A percentile compares a stretch with the other conserved stretches of the same genome.
These are phyloP conservation scores for Chenopodium quinoa DNA, from an alignment of 148 eudicot species.

Conservation along the genomic window DNA sequence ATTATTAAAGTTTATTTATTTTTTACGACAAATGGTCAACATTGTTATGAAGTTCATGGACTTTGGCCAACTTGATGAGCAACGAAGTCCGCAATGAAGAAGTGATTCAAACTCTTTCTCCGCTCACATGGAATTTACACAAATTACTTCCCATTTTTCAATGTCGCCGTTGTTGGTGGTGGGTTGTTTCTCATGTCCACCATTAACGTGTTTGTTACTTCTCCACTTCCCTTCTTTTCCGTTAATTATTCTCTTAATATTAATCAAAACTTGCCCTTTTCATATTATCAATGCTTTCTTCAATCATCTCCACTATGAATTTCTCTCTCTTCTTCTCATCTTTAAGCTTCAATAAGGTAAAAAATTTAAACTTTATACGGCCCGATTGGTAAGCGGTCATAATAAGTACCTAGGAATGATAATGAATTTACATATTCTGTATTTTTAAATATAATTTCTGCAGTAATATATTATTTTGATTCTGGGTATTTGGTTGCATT, in stretches of 20 bases:
- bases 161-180: slow-evolving; percentile 20
- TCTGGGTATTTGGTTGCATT: slow-evolving; percentile 7
- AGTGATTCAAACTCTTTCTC: background rate
- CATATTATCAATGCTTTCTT: background rate
- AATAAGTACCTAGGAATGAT: no score
- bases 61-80: background rate
- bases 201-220: slow-evolving; percentile 25
- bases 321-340: slow-evolving; percentile 24
- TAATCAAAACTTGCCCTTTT: background rate
- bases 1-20: no score
- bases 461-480: background rate
- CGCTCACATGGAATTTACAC: slow-evolving; percentile 22
- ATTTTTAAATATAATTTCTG: background rate
- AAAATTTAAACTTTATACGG: no score
- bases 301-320: slow-evolving; percentile 7
- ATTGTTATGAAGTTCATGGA: background rate
- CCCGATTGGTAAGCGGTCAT: no score
- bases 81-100: background rate
- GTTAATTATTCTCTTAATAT: background rate
- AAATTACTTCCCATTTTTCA: background rate
- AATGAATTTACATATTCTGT: background rate
- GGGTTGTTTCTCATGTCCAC: background rate
- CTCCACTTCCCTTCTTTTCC: slow-evolving; percentile 22
- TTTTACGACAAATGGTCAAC: background rate
- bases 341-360: slow-evolving; percentile 37